These are phyloP conservation scores for Tylopilus cervinicoccineus DNA, from an alignment of 768 basidiomycete species.

Conservation along the genomic window DNA sequence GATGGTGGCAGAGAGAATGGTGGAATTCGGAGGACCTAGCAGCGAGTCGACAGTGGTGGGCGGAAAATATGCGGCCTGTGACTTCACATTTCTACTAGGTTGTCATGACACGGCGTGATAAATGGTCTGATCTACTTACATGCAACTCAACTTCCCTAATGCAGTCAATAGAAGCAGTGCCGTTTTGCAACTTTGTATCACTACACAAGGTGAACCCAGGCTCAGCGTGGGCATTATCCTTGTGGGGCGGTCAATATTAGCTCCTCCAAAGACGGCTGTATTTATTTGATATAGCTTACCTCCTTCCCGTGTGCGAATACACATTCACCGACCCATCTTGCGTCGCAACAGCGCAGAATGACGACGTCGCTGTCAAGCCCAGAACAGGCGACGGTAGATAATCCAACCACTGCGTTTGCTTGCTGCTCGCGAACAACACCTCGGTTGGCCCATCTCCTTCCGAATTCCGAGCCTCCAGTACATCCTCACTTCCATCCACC, in stretches of 20 bases:
- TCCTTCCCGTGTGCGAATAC: slow-evolving; percentile 80
- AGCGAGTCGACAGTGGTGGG: slow-evolving; percentile 62
- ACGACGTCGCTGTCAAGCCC: slow-evolving; percentile 54
- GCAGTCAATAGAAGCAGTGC: slow-evolving; percentile 71
- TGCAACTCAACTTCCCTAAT: slow-evolving; percentile 67
- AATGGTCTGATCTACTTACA: slow-evolving; percentile 42
- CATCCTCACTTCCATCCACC: slow-evolving; percentile 63
- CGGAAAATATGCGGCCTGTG: slow-evolving; percentile 58
- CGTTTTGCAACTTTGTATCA: slow-evolving; percentile 62
- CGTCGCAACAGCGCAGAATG: slow-evolving; percentile 73
- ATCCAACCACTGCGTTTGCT: slow-evolving; percentile 85
- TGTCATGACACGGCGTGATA: slow-evolving; percentile 5
- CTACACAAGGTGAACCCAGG: slow-evolving; percentile 66
- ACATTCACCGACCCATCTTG: slow-evolving; percentile 79
- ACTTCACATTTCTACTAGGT: slow-evolving; percentile 70
- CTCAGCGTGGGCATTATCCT: slow-evolving; percentile 77
- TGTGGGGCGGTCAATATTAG: slow-evolving; percentile 1
- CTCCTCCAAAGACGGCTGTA: neutral
- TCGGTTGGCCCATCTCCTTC: slow-evolving; percentile 64
- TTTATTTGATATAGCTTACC: slow-evolving; percentile 45
- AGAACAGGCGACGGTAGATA: slow-evolving; percentile 77
- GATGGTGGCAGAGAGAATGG: slow-evolving; percentile 60
- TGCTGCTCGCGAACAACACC: slow-evolving; percentile 57
- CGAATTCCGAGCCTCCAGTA: slow-evolving; percentile 77
- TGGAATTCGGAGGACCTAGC: slow-evolving; percentile 52